Conservation (phyloP, 805 yeast genomes). For the Hyphopichia homilentoma region DNA sequence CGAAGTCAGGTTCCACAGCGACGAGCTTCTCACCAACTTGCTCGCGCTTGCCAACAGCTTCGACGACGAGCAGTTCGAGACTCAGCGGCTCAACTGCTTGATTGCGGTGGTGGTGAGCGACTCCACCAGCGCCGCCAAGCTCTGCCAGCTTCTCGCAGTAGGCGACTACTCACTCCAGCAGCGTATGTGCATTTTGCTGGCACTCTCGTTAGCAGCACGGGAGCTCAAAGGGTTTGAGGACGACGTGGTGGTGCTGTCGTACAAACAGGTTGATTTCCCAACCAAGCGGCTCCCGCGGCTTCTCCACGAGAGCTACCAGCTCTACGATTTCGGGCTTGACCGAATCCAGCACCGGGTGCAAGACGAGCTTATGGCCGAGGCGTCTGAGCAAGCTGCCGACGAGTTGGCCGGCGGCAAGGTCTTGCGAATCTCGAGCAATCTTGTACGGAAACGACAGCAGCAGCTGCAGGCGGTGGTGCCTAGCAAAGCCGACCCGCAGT, state of each 20-base stretch:
- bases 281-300: constrained; percentile 43
- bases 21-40: constrained; percentile 48
- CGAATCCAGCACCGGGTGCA: constrained; percentile 21
- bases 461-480: constrained; percentile 11
- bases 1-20: constrained; percentile 59
- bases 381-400: constrained; percentile 28
- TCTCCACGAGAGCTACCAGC: constrained; percentile 41
- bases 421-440: constrained; percentile 37
- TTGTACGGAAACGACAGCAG: constrained; percentile 13
- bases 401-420: constrained; percentile 37
- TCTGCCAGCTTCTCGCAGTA: constrained; percentile 47
- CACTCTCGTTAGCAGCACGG: constrained; percentile 68
- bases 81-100: constrained; percentile 59
- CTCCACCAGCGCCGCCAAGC: constrained; percentile 39
- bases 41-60: constrained; percentile 54
- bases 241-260: constrained; percentile 36
- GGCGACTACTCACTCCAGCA: constrained; percentile 85
- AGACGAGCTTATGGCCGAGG: constrained; percentile 27
- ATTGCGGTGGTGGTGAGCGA: constrained; percentile 59
- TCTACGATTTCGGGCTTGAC: constrained; percentile 1
- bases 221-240: constrained; percentile 66
- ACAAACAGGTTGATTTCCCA: constrained; percentile 24
- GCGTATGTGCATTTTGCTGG: constrained; percentile 63
- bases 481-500: constrained; percentile 25
- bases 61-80: constrained; percentile 58